Base-by-base conservation (phyloP, 2,329 filamentous ascomycete species). In the Nigrograna mackinnonii region DNA sequence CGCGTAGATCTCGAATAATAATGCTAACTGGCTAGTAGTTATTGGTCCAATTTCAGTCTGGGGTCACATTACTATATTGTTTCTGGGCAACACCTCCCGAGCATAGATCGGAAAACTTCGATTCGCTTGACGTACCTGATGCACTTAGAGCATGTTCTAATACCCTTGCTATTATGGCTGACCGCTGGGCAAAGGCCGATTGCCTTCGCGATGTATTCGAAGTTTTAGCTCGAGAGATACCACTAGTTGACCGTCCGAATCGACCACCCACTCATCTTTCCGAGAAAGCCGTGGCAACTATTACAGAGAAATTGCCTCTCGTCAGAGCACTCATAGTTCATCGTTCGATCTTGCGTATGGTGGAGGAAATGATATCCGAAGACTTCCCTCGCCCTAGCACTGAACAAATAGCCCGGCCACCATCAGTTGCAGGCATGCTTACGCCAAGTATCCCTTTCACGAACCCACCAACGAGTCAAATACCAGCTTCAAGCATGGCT, bases 21-120 rank as follows among this genome's bases (percentile, higher is more conserved):
- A 11, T 14, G 20, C 44, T 53, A n/a, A 53, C 13, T 3, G 4
- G 4, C 31, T 7, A 6, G 9, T 19, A 54, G 49, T 44, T 55
- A 3, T 37, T 55, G 3, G 52, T 54, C 0, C 52, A 55, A 36
- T 70, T 69, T 40, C 62, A 68, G 43, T 66, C 58, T 4, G 66
- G 67, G 6, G 56, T 68, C 2, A 64, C 65, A 0, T 54, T 71
- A 2, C 40, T 70, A 4, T 68, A 69, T 44, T 68, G 66, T 45
- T 67, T 66, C 46, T 69, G 56, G 47, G 62, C 64, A 13, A 67
- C 64, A 6, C 64, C 66, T 3, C 60, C 58, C 1, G 45, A 57
- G 19, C 49, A 50, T 5, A 44, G 64, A 36, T 61, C 60, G 0
- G 52, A 57, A 1, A 63, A 54, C 12, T 69, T 50, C 30, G 45